phyloP scores from a whole-genome alignment of 352 stramenopile species.

The Albugo laibachii region DNA sequence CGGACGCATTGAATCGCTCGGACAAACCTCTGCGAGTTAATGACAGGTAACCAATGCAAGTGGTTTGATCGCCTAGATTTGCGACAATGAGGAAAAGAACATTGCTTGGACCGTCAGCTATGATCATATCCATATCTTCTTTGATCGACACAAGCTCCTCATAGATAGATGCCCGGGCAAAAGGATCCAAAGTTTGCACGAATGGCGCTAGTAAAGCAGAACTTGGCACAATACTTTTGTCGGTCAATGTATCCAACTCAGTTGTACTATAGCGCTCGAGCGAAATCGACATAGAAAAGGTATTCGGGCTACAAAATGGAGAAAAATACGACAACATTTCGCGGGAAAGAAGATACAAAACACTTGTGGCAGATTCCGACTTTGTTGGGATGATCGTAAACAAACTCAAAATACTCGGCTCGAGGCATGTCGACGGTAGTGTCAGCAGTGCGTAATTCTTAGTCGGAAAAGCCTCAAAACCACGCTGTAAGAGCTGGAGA shows the following conservation, averaged over 20 bases:
- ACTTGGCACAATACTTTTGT: no score
- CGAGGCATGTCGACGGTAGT: constrained; percentile 19
- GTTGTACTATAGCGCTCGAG: constrained; percentile 14
- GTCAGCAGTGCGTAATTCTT: constrained; percentile 41
- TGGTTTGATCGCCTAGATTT: constrained; percentile 11
- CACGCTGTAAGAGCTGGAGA: constrained; percentile 20
- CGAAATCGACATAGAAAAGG: constrained; percentile 9
- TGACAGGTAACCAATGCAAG: constrained; percentile 16
- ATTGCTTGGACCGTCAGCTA: constrained; percentile 46
- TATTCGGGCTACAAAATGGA: constrained; percentile 4
- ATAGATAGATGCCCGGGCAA: constrained; percentile 12
- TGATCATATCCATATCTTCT: constrained; percentile 33
- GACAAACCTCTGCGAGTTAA: constrained; percentile 10
- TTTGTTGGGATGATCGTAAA: constrained; percentile 23
- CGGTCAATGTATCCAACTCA: background rate
- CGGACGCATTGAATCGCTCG: constrained; percentile 6
- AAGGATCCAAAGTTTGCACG: constrained; percentile 10
- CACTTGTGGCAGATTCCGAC: constrained; percentile 25
- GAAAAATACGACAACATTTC: constrained; percentile 33
- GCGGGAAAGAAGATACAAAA: constrained; percentile 31
- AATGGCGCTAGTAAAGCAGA: constrained; percentile 3
- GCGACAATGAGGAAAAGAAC: constrained; percentile 35
- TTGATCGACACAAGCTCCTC: constrained; percentile 15
- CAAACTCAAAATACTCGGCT: constrained; percentile 22
- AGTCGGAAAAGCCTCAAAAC: constrained; percentile 25